Conservation (phyloP, 139 green algal species). For the Edaphochlamys debaryana region DNA sequence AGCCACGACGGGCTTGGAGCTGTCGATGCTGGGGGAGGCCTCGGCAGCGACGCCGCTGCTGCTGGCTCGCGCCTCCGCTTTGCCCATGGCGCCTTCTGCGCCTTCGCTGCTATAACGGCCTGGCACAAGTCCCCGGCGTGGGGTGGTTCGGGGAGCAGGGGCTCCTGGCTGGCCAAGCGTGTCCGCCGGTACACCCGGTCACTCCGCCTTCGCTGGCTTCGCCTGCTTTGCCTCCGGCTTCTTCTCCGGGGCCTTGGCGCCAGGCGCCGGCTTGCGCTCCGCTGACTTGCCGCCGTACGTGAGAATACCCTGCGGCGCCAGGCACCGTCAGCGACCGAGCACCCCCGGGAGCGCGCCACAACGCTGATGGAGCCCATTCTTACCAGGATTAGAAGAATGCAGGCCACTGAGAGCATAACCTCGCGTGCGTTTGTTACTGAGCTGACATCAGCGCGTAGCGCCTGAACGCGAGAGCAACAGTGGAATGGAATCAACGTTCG, state of each 20-base stretch:
- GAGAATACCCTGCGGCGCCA: background rate
- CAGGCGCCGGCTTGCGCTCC: background rate
- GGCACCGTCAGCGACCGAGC: background rate
- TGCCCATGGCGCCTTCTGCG: background rate
- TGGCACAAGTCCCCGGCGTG: no score
- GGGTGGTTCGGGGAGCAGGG: no score
- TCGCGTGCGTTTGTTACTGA: background rate
- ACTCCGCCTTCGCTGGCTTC: no score
- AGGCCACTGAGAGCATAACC: slow-evolving; percentile 11
- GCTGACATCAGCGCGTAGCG: slow-evolving; percentile 8
- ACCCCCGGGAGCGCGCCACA: background rate
- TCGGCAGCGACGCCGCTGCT: no score
- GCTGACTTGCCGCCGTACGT: background rate
- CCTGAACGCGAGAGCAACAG: background rate
- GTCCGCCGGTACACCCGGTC: background rate
- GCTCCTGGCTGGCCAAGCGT: background rate
- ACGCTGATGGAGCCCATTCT: background rate
- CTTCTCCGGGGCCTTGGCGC: background rate
- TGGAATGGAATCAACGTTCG: no score
- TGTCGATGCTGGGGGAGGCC: background rate
- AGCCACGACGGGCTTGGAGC: slow-evolving; percentile 48
- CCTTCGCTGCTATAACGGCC: background rate
- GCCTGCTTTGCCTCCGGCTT: background rate
- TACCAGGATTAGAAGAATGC: slow-evolving; percentile 24
- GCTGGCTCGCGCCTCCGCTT: background rate